These are phyloP conservation scores for Ganoderma lucidum DNA, from an alignment of 1,284 basidiomycete genomes.

Conservation along the genomic window DNA sequence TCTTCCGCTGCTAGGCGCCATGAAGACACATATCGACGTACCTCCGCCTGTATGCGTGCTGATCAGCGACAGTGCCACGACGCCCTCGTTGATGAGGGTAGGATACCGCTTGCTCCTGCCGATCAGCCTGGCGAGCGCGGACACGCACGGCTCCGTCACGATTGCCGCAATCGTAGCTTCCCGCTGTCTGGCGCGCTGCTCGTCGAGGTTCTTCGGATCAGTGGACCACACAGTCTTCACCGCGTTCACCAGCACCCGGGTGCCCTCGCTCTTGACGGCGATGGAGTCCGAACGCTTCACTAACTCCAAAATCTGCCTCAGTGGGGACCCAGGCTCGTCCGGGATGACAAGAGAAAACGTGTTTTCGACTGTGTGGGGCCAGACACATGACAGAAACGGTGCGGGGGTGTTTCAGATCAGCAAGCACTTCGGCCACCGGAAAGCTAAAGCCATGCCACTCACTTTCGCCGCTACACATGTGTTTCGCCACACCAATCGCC, in stretches of 20 bases:
- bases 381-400: background rate
- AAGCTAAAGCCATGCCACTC: constrained; percentile 39
- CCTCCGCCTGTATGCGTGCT: constrained; percentile 72
- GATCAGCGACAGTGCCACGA: constrained; percentile 85
- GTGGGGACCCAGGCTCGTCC: constrained; percentile 48
- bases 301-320: constrained; percentile 78
- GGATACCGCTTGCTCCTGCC: constrained; percentile 83
- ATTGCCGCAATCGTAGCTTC: constrained; percentile 64
- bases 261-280: constrained; percentile 88
- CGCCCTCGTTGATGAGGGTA: constrained; percentile 88
- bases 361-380: constrained; percentile 62
- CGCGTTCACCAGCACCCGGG: constrained; percentile 87
- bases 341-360: constrained; percentile 65
- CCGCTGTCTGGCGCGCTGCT: constrained; percentile 52
- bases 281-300: constrained; percentile 83
- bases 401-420: constrained; percentile 18
- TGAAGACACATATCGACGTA: constrained; percentile 44
- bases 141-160: constrained; percentile 59
- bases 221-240: constrained; percentile 75
- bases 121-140: constrained; percentile 76
- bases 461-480: constrained; percentile 84
- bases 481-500: constrained; percentile 89
- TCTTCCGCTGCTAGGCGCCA: constrained; percentile 11
- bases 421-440: constrained; percentile 12
- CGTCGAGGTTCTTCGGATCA: constrained; percentile 47